Evolutionary conservation across 495 filamentous ascomycete genomes (phyloP).

Genomic region (Clohesyomyces aquaticus): DNA sequence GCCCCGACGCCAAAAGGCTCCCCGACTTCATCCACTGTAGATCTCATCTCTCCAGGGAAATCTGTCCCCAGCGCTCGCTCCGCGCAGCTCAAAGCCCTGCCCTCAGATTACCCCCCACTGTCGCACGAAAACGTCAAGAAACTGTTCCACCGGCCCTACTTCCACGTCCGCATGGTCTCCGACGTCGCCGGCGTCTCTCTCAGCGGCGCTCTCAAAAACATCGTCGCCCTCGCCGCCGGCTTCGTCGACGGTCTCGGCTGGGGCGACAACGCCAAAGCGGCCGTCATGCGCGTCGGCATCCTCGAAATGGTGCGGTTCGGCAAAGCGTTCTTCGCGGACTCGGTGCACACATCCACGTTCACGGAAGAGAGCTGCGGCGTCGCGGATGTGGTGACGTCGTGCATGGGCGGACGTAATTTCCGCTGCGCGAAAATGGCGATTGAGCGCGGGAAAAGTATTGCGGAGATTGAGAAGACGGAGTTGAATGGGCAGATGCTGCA

Average conservation of each 20-base stretch:
- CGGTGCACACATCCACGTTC: conserved; percentile 79
- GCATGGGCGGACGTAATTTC: conserved; percentile 89
- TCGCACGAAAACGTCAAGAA: conserved; percentile 76
- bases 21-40: conserved; percentile 57
- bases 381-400: conserved; percentile 94
- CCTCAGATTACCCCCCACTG: conserved; percentile 76
- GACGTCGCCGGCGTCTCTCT: conserved; percentile 97
- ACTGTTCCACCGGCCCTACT: conserved; percentile 96
- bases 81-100: conserved; percentile 68
- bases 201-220: conserved; percentile 94
- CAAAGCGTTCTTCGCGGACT: conserved; percentile 83
- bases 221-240: conserved; percentile 91
- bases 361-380: conserved; percentile 96
- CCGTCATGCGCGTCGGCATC: conserved; percentile 92
- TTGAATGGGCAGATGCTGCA: conserved; percentile 98
- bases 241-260: conserved; percentile 95
- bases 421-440: conserved; percentile 88
- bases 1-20: conserved; percentile 68
- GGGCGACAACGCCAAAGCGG: conserved; percentile 97
- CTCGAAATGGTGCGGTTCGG: conserved; percentile 96
- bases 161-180: conserved; percentile 88
- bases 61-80: conserved; percentile 60
- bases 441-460: conserved; percentile 74
- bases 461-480: conserved; percentile 84
- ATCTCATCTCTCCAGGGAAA: conserved; percentile 67